These are phyloP conservation scores for Sapria himalayana DNA, from an alignment of 345 rosid species.

Conservation along the genomic window DNA sequence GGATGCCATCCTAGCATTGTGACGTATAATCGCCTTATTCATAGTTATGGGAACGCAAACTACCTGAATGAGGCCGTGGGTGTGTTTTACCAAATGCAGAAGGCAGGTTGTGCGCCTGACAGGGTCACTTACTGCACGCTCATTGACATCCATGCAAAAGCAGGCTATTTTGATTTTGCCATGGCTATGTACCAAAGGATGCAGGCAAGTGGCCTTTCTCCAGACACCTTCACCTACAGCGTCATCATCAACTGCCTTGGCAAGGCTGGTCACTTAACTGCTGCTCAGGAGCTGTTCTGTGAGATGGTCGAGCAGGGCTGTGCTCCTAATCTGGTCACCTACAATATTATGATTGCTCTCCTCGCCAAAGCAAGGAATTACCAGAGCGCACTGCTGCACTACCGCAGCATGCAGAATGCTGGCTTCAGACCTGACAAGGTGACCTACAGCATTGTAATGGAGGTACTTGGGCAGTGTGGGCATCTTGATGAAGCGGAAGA, in stretches of 20 bases:
- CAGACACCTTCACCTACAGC: slow-evolving; percentile 81
- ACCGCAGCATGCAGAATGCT: slow-evolving; percentile 56
- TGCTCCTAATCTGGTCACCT: slow-evolving; percentile 66
- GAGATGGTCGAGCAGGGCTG: slow-evolving; percentile 87
- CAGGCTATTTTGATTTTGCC: slow-evolving; percentile 81
- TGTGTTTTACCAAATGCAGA: slow-evolving; percentile 64
- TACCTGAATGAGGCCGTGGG: slow-evolving; percentile 52
- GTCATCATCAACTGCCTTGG: slow-evolving; percentile 95
- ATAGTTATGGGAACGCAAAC: slow-evolving; percentile 87
- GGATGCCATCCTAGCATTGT: slow-evolving; percentile 78
- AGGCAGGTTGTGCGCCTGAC: slow-evolving; percentile 60
- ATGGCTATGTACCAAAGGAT: slow-evolving; percentile 65
- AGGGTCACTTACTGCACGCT: slow-evolving; percentile 83
- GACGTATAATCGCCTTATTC: slow-evolving; percentile 78
- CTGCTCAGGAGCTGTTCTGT: slow-evolving; percentile 54
- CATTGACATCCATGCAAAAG: slow-evolving; percentile 86
- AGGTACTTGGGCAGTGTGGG: slow-evolving; percentile 88
- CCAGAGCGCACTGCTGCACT: slow-evolving; percentile 48
- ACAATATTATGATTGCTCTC: slow-evolving; percentile 69
- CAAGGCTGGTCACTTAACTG: slow-evolving; percentile 66
- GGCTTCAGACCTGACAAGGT: slow-evolving; percentile 88
- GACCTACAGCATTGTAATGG: slow-evolving; percentile 84
- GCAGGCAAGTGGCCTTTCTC: slow-evolving; percentile 70
- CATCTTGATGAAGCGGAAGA: slow-evolving; percentile 75
- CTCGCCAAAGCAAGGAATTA: slow-evolving; percentile 89